Percentiles rank a stretch among this genome's conserved stretches.
These are phyloP conservation scores for Ophiostoma tasmaniense DNA, from an alignment of 2,329 filamentous ascomycete genomes.

Conservation along the genomic window DNA sequence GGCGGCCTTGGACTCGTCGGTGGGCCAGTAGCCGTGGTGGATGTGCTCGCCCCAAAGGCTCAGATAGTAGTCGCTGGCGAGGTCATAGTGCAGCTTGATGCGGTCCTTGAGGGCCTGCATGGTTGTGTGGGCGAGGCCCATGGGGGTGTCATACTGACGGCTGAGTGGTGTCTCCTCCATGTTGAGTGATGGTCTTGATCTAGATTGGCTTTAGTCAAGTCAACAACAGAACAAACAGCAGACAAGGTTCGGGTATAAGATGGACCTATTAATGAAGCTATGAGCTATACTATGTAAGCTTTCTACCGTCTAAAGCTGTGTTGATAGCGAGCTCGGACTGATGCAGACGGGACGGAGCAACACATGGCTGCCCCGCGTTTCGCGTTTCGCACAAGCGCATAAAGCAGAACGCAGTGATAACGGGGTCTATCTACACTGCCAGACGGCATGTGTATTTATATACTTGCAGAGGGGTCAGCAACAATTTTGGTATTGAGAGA, in stretches of 20 bases:
- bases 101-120: conserved; percentile 46
- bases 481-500: not conserved
- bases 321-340: not conserved
- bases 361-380: not conserved
- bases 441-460: not conserved
- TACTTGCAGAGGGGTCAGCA: not conserved
- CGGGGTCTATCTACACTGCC: not conserved
- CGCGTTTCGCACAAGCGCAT: not conserved
- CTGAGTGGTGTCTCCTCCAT: conserved; percentile 26
- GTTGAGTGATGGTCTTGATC: not conserved
- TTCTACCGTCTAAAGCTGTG: not conserved
- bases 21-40: conserved; percentile 53
- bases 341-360: not conserved
- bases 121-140: conserved; percentile 38
- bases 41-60: conserved; percentile 56
- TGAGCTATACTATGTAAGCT: not conserved
- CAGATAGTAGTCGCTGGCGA: conserved; percentile 54
- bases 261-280: not conserved
- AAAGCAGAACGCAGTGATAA: not conserved
- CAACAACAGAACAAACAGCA: not conserved
- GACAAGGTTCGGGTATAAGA: not conserved
- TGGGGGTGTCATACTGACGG: conserved; percentile 38
- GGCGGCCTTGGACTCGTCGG: conserved; percentile 33
- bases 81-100: conserved; percentile 53
- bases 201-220: not conserved